phyloP scores from a whole-genome alignment of 257 asterid genomes.

The Solanum verrucosum region DNA sequence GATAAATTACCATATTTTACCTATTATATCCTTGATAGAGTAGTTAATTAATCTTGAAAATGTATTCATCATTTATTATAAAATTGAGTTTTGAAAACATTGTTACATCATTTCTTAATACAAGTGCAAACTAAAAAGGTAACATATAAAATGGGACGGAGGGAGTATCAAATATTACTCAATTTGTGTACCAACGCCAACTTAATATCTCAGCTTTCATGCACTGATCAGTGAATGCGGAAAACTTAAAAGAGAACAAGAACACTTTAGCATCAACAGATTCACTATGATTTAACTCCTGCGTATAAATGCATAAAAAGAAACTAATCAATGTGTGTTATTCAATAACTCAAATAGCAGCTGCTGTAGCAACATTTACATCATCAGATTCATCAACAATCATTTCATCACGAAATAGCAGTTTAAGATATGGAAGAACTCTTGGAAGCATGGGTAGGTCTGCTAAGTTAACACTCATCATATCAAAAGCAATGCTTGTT shows the following conservation, averaged over 20 bases:
- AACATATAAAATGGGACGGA: no score
- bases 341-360: conserved; percentile 3
- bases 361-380: conserved; percentile 24
- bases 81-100: no score
- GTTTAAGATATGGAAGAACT: conserved; percentile 70
- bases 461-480: conserved; percentile 91
- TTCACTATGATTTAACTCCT: not conserved
- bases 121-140: no score
- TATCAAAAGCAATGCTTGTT: conserved; percentile 80
- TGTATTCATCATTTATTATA: no score
- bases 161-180: no score
- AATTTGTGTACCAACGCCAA: no score
- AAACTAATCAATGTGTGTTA: not conserved
- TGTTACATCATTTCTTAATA: no score
- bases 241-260: not conserved
- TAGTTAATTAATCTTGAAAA: no score
- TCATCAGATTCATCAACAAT: conserved; percentile 65
- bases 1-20: no score
- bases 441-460: conserved; percentile 73
- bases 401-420: conserved; percentile 69
- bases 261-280: not conserved
- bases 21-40: no score
- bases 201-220: no score
- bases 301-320: not conserved
- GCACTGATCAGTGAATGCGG: not conserved